A percentile compares a stretch with the other conserved stretches of the same genome.
These are phyloP conservation scores for Hymenoscyphus salicellus DNA, from an alignment of 2,329 filamentous ascomycete genomes.

Conservation along the genomic window DNA sequence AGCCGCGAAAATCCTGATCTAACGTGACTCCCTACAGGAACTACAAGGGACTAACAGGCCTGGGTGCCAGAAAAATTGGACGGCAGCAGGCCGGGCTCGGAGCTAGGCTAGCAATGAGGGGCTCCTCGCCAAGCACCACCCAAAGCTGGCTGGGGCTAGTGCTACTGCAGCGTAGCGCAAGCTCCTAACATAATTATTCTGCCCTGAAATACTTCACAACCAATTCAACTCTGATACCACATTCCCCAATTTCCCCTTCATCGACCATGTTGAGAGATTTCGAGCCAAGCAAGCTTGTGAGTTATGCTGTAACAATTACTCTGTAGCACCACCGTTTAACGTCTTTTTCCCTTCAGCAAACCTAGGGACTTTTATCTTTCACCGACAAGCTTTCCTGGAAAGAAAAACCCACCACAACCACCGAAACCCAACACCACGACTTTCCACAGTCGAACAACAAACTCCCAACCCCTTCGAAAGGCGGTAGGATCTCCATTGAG, in stretches of 20 bases:
- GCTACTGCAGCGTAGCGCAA: not conserved
- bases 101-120: not conserved
- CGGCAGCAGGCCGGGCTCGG: not conserved
- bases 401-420: not conserved
- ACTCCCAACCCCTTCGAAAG: conserved; percentile 5
- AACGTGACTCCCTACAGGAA: not conserved
- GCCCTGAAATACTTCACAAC: conserved; percentile 3
- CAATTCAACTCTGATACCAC: not conserved
- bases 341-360: conserved; percentile 13
- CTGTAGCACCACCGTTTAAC: not conserved
- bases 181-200: not conserved
- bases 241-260: not conserved
- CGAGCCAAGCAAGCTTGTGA: conserved; percentile 17
- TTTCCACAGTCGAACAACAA: conserved; percentile 10
- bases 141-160: not conserved
- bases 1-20: conserved; percentile 1
- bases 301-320: not conserved
- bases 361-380: conserved; percentile 3
- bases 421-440: not conserved
- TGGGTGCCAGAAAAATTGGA: not conserved
- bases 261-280: conserved; percentile 23
- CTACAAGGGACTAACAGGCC: not conserved
- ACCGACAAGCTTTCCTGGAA: conserved; percentile 9
- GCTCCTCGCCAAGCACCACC: not conserved
- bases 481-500: conserved; percentile 18